Evolutionary conservation across 2,329 filamentous ascomycete species (phyloP).

Genomic region (Ramularia collo-cygni): DNA sequence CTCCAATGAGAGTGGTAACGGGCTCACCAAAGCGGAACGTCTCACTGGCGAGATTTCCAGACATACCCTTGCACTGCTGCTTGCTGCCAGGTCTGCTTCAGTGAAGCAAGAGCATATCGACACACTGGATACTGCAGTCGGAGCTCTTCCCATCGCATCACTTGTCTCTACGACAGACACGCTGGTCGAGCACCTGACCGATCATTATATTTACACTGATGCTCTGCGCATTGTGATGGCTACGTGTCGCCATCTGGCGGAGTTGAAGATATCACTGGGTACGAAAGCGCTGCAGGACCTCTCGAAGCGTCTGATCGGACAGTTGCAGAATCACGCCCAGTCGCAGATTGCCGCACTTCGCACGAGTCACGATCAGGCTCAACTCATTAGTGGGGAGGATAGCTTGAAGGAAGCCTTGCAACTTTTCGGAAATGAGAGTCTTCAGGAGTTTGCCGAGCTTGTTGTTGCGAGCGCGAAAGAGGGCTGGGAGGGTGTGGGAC

Average conservation of each 20-base stretch:
- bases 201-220: conserved; percentile 24
- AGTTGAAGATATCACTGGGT: too few species aligned
- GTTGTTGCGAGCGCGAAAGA: conserved; percentile 19
- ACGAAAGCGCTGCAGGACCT: conserved; percentile 13
- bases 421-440: conserved; percentile 10
- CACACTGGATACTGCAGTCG: conserved; percentile 11
- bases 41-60: conserved; percentile 17
- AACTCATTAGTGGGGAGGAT: conserved; percentile 7
- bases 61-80: conserved; percentile 13
- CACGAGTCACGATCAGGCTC: conserved; percentile 8
- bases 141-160: conserved; percentile 11
- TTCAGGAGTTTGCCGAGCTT: conserved; percentile 17
- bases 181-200: conserved; percentile 14
- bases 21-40: conserved; percentile 14
- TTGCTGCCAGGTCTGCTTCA: conserved; percentile 3
- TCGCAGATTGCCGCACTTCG: conserved; percentile 14
- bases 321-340: conserved; percentile 20
- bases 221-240: conserved; percentile 18
- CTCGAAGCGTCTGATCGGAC: conserved; percentile 13
- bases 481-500: conserved; percentile 27
- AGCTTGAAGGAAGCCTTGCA: conserved; percentile 9
- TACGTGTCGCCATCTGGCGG: conserved; percentile 8
- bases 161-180: conserved; percentile 3
- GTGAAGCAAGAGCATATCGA: conserved; percentile 7
- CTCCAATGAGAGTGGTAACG: neutral